Conservation (phyloP, 2,329 filamentous ascomycete species). For the Clarireedia hainanense region DNA sequence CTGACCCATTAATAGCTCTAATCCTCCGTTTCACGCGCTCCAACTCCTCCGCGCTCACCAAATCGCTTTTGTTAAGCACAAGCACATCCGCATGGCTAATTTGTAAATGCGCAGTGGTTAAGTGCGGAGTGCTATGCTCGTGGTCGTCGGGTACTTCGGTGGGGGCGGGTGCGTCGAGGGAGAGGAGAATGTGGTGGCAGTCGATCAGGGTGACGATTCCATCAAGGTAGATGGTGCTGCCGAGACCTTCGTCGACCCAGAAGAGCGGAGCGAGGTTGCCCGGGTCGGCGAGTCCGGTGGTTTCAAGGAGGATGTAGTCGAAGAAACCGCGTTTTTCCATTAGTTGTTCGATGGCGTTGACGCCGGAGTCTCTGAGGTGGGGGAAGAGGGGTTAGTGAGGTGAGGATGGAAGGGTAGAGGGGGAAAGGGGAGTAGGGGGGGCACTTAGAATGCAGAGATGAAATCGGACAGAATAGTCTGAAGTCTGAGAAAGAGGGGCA, state of each 20-base stretch:
- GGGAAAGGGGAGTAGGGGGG: background rate
- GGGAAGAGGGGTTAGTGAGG: conserved; percentile 4
- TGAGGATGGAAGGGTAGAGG: background rate
- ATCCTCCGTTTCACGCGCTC: conserved; percentile 63
- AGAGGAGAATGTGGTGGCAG: conserved; percentile 81
- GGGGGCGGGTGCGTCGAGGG: conserved; percentile 63
- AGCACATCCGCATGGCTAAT: conserved; percentile 96
- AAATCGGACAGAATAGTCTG: background rate
- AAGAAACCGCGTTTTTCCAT: conserved; percentile 93
- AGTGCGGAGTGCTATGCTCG: conserved; percentile 50
- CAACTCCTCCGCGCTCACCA: conserved; percentile 66
- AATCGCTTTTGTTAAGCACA: conserved; percentile 86
- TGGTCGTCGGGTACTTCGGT: conserved; percentile 33
- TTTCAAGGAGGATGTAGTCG: conserved; percentile 96
- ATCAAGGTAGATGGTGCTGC: conserved; percentile 91
- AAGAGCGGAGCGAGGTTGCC: conserved; percentile 94
- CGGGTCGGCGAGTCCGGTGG: conserved; percentile 88
- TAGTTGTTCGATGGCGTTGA: conserved; percentile 88
- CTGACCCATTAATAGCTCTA: conserved; percentile 79
- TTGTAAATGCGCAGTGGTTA: conserved; percentile 91
- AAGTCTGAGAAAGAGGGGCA: background rate
- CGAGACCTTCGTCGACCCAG: conserved; percentile 94
- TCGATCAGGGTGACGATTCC: conserved; percentile 95
- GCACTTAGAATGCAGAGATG: background rate
- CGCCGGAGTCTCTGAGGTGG: conserved; percentile 66